A percentile compares a stretch with the other conserved stretches of the same genome.
Evolutionary conservation across 139 green algal species (phyloP).

Genomic region (Klebsormidium nitens): DNA sequence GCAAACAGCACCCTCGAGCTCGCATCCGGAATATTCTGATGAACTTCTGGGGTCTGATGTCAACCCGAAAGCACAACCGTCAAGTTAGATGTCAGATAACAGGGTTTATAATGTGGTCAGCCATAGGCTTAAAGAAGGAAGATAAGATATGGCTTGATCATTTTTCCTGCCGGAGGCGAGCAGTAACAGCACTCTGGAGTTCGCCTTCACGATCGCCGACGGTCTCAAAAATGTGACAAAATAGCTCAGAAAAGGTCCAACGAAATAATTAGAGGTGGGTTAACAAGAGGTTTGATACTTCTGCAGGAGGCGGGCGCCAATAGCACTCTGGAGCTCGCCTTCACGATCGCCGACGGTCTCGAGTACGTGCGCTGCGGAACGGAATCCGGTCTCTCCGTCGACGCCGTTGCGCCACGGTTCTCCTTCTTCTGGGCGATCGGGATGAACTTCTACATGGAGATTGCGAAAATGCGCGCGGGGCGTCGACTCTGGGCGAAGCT

Average conservation of each 20-base stretch:
- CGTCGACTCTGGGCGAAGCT: slow-evolving; percentile 57
- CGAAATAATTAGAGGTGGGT: no score
- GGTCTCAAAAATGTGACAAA: slow-evolving; percentile 66
- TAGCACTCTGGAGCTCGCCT: slow-evolving; percentile 55
- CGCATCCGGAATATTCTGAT: no score
- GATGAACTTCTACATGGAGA: slow-evolving; percentile 65
- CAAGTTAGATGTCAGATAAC: no score
- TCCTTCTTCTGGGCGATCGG: slow-evolving; percentile 58
- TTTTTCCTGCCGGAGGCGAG: no score
- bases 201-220: slow-evolving; percentile 64
- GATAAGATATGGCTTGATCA: no score
- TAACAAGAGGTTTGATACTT: no score
- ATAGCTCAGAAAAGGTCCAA: no score
- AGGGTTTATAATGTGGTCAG: no score
- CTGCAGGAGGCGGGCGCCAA: slow-evolving; percentile 7
- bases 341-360: slow-evolving; percentile 62
- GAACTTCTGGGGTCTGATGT: no score
- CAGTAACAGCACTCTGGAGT: slow-evolving; percentile 51
- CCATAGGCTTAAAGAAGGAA: no score
- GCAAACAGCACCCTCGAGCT: no score
- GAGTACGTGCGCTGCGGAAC: slow-evolving; percentile 59
- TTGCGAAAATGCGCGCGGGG: slow-evolving; percentile 62
- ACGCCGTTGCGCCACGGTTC: slow-evolving; percentile 39
- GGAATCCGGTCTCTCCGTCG: slow-evolving; percentile 50
- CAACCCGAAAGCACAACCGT: no score